These are phyloP conservation scores for Solanum chilense DNA, from an alignment of 257 asterid species.

Conservation along the genomic window DNA sequence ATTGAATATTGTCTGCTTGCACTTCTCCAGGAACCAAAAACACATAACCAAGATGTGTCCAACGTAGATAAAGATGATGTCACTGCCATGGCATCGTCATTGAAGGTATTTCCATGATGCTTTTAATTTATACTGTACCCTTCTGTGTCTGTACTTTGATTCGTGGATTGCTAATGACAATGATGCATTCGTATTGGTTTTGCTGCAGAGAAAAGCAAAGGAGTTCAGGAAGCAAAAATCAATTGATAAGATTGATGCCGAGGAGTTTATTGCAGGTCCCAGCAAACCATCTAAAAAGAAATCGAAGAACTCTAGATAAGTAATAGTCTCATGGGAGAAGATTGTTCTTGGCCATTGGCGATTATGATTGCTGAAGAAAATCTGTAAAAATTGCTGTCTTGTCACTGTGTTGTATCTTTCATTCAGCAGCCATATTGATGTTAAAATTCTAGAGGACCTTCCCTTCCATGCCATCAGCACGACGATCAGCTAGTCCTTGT, in stretches of 20 bases:
- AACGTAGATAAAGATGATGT: constrained; percentile 34
- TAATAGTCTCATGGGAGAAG: background rate
- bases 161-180: background rate
- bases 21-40: constrained; percentile 44
- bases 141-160: background rate
- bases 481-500: background rate
- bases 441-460: background rate
- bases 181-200: background rate
- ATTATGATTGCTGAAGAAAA: background rate
- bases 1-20: background rate
- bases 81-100: constrained; percentile 38
- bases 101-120: constrained; percentile 41
- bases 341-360: background rate
- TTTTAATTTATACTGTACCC: background rate
- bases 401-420: background rate
- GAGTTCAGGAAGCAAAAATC: constrained; percentile 45
- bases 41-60: constrained; percentile 6
- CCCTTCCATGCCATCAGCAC: background rate
- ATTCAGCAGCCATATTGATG: background rate
- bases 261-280: constrained; percentile 46
- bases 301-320: constrained; percentile 19
- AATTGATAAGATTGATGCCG: constrained; percentile 53
- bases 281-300: constrained; percentile 32
- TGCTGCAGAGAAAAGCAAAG: constrained; percentile 58
- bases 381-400: background rate